A percentile compares a stretch with the other conserved stretches of the same genome.
Conservation (phyloP, 495 filamentous ascomycete species). For the Cetradonia linearis region DNA sequence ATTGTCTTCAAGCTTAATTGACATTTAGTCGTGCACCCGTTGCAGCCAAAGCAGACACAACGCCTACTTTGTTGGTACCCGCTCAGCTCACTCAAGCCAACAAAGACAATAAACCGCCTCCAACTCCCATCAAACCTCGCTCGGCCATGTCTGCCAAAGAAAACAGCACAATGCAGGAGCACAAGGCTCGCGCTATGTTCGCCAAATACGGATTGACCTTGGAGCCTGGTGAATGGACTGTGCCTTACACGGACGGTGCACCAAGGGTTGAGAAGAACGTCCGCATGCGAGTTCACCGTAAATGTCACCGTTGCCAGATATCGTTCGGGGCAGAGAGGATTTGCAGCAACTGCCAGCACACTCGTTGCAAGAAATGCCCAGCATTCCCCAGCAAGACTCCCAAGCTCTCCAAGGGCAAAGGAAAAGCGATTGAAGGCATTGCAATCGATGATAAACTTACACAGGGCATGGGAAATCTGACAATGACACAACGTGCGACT, state of each 20-base stretch:
- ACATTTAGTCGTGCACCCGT: constrained; percentile 16
- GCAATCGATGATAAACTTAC: constrained; percentile 16
- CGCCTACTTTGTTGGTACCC: constrained; percentile 15
- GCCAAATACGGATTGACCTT: constrained; percentile 65
- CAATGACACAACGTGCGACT: constrained; percentile 51
- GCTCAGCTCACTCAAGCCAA: constrained; percentile 18
- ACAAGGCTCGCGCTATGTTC: constrained; percentile 60
- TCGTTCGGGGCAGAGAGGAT: constrained; percentile 59
- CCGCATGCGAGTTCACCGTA: constrained; percentile 80
- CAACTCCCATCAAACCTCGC: constrained; percentile 7
- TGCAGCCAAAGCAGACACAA: constrained; percentile 12
- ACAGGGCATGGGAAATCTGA: constrained; percentile 35
- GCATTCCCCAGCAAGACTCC: constrained; percentile 55
- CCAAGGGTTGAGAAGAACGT: constrained; percentile 78
- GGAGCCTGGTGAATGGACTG: constrained; percentile 59
- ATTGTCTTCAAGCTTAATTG: background rate
- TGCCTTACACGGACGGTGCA: constrained; percentile 44
- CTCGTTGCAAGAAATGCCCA: constrained; percentile 66
- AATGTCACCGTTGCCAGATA: constrained; percentile 67
- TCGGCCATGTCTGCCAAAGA: constrained; percentile 20
- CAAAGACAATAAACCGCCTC: constrained; percentile 17
- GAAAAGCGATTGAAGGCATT: constrained; percentile 26
- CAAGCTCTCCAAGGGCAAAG: constrained; percentile 27
- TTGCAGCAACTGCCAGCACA: constrained; percentile 65
- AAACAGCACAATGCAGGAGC: constrained; percentile 47